Base-by-base conservation (phyloP, 2,329 filamentous ascomycete species). In the Hawksworthiomyces lignivorus region DNA sequence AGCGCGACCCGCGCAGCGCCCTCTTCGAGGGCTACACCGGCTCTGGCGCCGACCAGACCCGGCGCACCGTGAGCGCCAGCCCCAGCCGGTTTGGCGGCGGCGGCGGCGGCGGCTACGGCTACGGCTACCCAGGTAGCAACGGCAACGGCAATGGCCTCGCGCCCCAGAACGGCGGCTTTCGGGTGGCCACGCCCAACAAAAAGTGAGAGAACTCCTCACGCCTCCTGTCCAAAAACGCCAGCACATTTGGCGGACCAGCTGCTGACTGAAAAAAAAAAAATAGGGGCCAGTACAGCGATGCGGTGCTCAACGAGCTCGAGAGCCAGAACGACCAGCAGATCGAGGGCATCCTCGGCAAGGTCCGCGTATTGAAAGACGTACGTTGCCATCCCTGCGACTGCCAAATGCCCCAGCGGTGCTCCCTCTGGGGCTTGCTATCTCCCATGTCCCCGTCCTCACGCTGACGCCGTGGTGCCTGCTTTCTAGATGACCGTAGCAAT, bases 271-370 rank as follows among this genome's bases (percentile, higher is more conserved):
- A 12, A 22, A 11, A 33, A 11, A 11, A 28, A 33, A 18, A 18
- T 51, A 87, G 83, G 58, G 90, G 90, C 12, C 89, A 96, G 61
- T 97, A 97, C 62, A 90, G 84, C 58, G 84, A 94, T 55, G 85
- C 89, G 17, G 87, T 95, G 36, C 74, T 98, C 40, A 87, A 87
- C 59, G 88, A 94, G 65, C 74, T 98, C 47, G 92, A 98, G 69
- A 90, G 85, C 56, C 92, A 98, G 67, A 97, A 97, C 59, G 89
- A 96, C 53, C 73, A 79, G 45, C 83, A 96, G 55, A 82, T 96
- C 10, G 84, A 87, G 48, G 87, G 88, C n/a, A 89, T 96, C 57
- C 75, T 87, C 52, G 84, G 84, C 51, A 96, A 95, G 64, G 90
- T 97, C 47, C 80, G 75, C 68, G 79, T 88, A 68, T 61, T 97